Base-by-base conservation (phyloP, 768 basidiomycete genomes). In the Panaeolus papilionaceus region DNA sequence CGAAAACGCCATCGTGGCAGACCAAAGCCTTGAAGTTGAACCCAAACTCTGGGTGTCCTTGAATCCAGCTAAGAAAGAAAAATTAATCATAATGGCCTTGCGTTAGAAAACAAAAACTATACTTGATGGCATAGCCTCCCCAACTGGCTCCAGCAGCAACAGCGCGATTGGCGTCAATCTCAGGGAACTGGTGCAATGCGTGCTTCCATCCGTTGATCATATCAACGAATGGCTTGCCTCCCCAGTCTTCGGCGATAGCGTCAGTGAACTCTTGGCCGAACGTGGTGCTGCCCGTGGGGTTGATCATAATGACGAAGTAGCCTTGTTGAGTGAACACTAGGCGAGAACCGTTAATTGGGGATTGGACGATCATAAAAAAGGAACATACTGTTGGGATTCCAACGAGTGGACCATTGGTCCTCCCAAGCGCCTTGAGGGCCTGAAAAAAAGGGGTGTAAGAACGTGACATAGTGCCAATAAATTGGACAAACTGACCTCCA, bases 221-320 rank as follows among this genome's bases (percentile, higher is more conserved):
- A 75, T 95, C 93, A 26, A 88, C 84, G 66, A 95, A 94, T 7
- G 94, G 94, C 70, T 91, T 93, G 58, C 93, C 93, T 69, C 93
- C 93, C 92, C 93, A 94, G 71, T 95, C 91, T 74, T 87, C 85
- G 0, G 86, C 81, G 71, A 95, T 93, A 1, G 86, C 91, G 71
- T 94, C 90, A n/a, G 92, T 93, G 65, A 94, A 84, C 37, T 89
- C 93, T 85, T 97, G 95, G 3, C 95, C 96, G 71, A 96, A 98
- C 0, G 93, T 91, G 3, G 97, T 98, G 37, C 92, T 93, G 9
- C 97, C 97, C 0, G 96, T 97, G 2, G 97, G 97, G 75, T 99
- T 98, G 72, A 98, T 90, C 38, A 91, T 84, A 45, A 98, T 84
- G 11, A 89, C 87, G 72, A 97, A 90, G 78, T 98, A 99, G 0